Percentiles rank a stretch among this genome's conserved stretches.
These are phyloP conservation scores for Royoungia palumana DNA, from an alignment of 768 basidiomycete species.

Conservation along the genomic window DNA sequence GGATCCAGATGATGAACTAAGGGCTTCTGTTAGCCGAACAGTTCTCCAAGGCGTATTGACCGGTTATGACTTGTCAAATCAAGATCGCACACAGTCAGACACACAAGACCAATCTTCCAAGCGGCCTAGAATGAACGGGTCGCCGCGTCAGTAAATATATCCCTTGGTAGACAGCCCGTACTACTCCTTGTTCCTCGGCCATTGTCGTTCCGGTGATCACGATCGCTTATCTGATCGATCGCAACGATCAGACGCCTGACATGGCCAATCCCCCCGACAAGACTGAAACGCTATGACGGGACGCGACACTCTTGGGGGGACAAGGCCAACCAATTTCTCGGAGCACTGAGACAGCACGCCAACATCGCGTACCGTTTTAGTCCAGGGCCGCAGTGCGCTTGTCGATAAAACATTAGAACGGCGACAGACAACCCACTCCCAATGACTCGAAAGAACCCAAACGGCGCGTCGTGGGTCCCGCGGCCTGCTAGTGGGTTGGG, in stretches of 20 bases:
- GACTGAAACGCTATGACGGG: background rate
- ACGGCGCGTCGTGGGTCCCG: slow-evolving; percentile 7
- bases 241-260: slow-evolving; percentile 29
- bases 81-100: slow-evolving; percentile 5
- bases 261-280: slow-evolving; percentile 11
- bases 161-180: slow-evolving; percentile 5
- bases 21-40: slow-evolving; percentile 54
- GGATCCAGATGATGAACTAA: slow-evolving; percentile 66
- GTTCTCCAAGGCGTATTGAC: slow-evolving; percentile 65
- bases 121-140: slow-evolving; percentile 26
- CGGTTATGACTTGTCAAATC: slow-evolving; percentile 52
- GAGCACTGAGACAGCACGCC: slow-evolving; percentile 1
- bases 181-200: slow-evolving; percentile 12
- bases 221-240: slow-evolving; percentile 31
- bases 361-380: slow-evolving; percentile 1
- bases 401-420: slow-evolving; percentile 15
- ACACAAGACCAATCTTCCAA: slow-evolving; percentile 15
- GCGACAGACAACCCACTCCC: slow-evolving; percentile 8
- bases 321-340: slow-evolving; percentile 7
- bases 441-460: slow-evolving; percentile 13
- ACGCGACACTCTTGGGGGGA: background rate
- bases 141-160: background rate
- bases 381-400: slow-evolving; percentile 24
- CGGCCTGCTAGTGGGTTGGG: slow-evolving; percentile 20
- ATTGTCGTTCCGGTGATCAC: slow-evolving; percentile 32